Conservation (phyloP, 225 moss, liverwort and hornwort species). For the Straminergon stramineum region DNA sequence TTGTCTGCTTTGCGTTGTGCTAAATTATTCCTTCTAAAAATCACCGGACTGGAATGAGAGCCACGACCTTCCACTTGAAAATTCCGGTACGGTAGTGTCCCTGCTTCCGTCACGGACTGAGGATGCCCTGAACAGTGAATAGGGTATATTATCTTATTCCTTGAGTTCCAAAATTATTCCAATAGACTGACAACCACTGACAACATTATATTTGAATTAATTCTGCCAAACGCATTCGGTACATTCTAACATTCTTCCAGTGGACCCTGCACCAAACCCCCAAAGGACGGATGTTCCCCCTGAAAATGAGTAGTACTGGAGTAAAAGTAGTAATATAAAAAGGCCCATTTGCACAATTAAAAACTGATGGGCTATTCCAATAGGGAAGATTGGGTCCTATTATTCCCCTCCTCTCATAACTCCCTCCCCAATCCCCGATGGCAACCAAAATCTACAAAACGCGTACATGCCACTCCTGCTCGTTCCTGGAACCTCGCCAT, state of each 20-base stretch:
- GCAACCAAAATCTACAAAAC: not conserved
- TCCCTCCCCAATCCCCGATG: not conserved
- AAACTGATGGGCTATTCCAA: not conserved
- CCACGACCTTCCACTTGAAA: not conserved
- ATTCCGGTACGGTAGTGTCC: not conserved
- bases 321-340: no score
- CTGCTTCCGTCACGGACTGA: no score
- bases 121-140: not conserved
- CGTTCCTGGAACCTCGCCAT: not conserved
- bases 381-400: not conserved
- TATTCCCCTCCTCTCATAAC: not conserved
- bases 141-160: not conserved
- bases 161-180: not conserved
- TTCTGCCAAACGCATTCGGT: not conserved
- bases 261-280: no score
- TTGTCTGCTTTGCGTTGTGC: not conserved
- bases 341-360: no score
- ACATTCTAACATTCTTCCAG: not conserved
- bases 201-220: not conserved
- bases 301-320: not conserved
- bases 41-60: accelerated
- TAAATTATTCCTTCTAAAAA: not conserved
- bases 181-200: not conserved
- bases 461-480: not conserved
- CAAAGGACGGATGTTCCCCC: not conserved